These are phyloP conservation scores for Heterobasidion irregulare DNA, from an alignment of 1,284 basidiomycete species.

Conservation along the genomic window DNA sequence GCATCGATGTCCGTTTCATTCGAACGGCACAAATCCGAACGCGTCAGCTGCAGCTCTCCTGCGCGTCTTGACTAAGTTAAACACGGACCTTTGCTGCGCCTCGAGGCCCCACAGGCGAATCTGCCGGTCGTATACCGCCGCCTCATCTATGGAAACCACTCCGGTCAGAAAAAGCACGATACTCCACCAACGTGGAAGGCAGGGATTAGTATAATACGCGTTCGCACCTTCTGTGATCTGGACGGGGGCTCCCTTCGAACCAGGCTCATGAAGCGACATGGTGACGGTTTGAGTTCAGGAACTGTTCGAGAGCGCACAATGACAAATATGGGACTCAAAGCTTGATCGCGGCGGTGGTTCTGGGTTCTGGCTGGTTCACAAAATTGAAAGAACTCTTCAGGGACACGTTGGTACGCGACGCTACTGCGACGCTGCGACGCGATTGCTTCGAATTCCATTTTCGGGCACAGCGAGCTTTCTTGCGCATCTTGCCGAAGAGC, in stretches of 20 bases:
- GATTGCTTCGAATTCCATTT: not conserved
- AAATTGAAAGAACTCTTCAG: no score
- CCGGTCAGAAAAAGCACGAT: conserved; percentile 2
- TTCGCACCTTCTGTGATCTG: conserved; percentile 35
- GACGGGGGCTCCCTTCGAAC: conserved; percentile 25
- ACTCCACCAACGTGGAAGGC: not conserved
- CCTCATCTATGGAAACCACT: conserved; percentile 49
- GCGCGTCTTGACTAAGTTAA: not conserved
- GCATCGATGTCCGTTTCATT: not conserved
- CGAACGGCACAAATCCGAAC: not conserved
- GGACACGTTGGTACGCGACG: no score
- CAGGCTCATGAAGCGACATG: conserved; percentile 23
- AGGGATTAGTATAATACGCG: not conserved
- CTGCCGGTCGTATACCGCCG: conserved; percentile 91
- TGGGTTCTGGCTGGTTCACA: not conserved
- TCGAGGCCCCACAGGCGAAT: conserved; percentile 97
- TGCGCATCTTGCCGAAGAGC: not conserved
- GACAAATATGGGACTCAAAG: not conserved
- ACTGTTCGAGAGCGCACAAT: not conserved
- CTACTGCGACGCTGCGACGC: no score
- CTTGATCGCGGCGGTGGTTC: not conserved
- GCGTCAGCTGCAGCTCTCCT: not conserved
- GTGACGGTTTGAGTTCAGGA: not conserved
- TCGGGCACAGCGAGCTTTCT: not conserved
- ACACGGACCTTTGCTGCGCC: conserved; percentile 82